Evolutionary conservation across 176 grass and related monocot genomes (phyloP).

Genomic region (Zizania latifolia): DNA sequence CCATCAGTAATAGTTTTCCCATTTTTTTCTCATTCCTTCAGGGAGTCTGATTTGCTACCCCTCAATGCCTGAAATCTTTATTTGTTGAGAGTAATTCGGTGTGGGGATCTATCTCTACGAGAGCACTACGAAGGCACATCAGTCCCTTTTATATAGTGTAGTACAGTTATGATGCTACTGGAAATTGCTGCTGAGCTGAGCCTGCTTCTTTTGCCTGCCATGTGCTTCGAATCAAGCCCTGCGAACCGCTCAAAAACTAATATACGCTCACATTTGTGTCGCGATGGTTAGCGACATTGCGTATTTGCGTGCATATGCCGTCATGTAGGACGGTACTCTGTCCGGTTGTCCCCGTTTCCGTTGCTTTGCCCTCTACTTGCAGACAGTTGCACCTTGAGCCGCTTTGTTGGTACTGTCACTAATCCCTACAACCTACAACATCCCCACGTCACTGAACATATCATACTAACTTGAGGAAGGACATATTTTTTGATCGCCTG

Average conservation of each 20-base stretch:
- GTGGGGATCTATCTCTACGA: not conserved
- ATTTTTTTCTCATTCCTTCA: not conserved
- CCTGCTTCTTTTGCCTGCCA: not conserved
- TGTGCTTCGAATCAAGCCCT: not conserved
- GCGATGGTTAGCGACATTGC: too few species aligned
- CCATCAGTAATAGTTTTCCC: not conserved
- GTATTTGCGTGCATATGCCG: too few species aligned
- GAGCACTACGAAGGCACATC: not conserved
- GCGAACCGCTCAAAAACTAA: not conserved
- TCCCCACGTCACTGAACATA: too few species aligned
- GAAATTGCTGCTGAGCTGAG: not conserved
- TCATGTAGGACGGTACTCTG: not conserved
- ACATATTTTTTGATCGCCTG: too few species aligned
- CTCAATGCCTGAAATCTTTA: not conserved
- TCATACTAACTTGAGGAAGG: too few species aligned
- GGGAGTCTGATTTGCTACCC: too few species aligned
- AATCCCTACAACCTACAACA: too few species aligned
- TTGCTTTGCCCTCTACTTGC: constrained; percentile 6
- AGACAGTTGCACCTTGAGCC: not conserved
- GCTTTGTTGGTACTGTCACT: not conserved
- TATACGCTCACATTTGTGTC: too few species aligned
- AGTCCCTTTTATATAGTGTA: not conserved
- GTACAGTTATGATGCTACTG: not conserved
- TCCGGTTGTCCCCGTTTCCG: not conserved
- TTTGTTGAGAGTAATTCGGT: not conserved